These are phyloP conservation scores for Pouteria glomerata DNA, from an alignment of 148 eudicot genomes.

Conservation along the genomic window DNA sequence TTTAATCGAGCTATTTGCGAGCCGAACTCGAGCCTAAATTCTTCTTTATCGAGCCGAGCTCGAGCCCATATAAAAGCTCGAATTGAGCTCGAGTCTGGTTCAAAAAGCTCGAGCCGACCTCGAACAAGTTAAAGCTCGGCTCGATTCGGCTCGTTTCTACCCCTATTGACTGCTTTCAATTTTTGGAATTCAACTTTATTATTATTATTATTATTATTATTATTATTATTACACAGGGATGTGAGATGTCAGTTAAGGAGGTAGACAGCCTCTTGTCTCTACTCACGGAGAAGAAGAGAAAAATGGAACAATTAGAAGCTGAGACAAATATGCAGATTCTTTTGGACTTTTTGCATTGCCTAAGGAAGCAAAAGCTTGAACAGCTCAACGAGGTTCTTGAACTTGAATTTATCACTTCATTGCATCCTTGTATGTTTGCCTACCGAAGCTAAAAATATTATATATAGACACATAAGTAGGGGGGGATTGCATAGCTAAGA, in stretches of 20 bases:
- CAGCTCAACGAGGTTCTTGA: slow-evolving; percentile 68
- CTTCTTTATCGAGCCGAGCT: too few relatives aligned
- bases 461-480: background rate
- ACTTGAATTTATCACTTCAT: background rate
- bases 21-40: too few relatives aligned
- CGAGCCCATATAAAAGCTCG: too few relatives aligned
- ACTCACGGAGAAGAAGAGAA: slow-evolving; percentile 66
- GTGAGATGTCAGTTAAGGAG: slow-evolving; percentile 79
- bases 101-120: too few relatives aligned
- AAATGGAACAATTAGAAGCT: slow-evolving; percentile 87
- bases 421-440: background rate
- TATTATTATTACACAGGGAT: slow-evolving; percentile 76
- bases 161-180: background rate
- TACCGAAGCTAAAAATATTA: background rate
- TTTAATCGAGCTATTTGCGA: too few relatives aligned
- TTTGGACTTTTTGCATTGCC: slow-evolving; percentile 61
- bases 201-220: too few relatives aligned
- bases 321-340: slow-evolving; percentile 76
- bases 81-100: too few relatives aligned
- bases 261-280: slow-evolving; percentile 60
- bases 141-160: too few relatives aligned
- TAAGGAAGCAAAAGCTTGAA: slow-evolving; percentile 67
- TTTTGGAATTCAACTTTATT: slow-evolving; percentile 27
- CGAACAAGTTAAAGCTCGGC: too few relatives aligned
- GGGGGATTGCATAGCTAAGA: background rate